These are phyloP conservation scores for Lotmaria passim DNA, from an alignment of 208 protist species.

Conservation along the genomic window DNA sequence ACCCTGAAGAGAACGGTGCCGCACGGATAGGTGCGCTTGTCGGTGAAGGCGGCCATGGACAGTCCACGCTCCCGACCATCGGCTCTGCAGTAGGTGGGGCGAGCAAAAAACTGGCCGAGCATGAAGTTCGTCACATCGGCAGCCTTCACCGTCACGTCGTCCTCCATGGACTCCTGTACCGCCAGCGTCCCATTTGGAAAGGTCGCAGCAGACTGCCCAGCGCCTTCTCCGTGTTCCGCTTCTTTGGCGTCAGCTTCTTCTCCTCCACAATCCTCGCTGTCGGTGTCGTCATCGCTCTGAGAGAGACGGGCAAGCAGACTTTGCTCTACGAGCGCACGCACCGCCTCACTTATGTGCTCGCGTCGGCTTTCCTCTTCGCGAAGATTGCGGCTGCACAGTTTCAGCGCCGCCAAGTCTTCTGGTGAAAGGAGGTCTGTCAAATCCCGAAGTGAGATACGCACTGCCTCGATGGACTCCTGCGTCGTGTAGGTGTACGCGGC, in stretches of 20 bases:
- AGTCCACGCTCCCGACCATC: constrained; percentile 28
- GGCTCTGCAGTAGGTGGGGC: constrained; percentile 12
- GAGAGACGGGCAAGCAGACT: background rate
- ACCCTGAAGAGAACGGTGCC: constrained; percentile 24
- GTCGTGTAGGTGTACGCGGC: constrained; percentile 16
- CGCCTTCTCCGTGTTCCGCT: background rate
- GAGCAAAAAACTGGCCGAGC: constrained; percentile 13
- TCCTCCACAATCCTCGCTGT: background rate
- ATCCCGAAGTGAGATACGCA: constrained; percentile 9
- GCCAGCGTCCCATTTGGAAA: background rate
- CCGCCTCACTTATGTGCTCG: background rate
- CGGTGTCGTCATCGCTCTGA: background rate
- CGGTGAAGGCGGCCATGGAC: constrained; percentile 21
- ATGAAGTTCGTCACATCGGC: constrained; percentile 25
- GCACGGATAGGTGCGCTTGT: background rate
- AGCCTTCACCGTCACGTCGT: constrained; percentile 19
- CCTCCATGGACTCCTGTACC: background rate
- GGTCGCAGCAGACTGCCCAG: no score
- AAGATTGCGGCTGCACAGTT: constrained; percentile 9
- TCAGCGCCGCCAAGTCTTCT: constrained; percentile 1
- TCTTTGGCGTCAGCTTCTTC: background rate
- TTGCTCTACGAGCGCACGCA: constrained; percentile 7
- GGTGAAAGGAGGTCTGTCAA: constrained; percentile 2
- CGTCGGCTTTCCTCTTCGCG: background rate
- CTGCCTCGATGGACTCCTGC: constrained; percentile 7